phyloP scores from a whole-genome alignment of 768 basidiomycete genomes.

The Coprinopsis cinerea region DNA sequence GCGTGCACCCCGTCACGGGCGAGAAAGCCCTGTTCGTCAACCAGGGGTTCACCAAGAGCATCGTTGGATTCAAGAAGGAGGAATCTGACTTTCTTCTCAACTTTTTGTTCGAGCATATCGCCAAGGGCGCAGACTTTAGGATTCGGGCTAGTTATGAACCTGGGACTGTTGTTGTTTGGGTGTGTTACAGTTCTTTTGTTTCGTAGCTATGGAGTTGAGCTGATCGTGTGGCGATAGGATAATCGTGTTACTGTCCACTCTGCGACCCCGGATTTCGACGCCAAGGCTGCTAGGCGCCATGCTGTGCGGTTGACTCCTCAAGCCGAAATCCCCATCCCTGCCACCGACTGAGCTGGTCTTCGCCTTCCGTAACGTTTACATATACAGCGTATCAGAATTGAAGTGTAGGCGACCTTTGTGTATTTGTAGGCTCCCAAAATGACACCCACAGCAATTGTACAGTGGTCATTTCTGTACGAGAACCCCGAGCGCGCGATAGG shows the following conservation, averaged over 20 bases:
- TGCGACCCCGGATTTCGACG: conserved; percentile 34
- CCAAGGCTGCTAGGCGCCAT: conserved; percentile 33
- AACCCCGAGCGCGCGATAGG: no score
- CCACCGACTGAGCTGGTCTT: neutral
- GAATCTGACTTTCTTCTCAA: conserved; percentile 49
- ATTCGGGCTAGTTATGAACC: conserved; percentile 43
- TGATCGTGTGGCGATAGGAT: conserved; percentile 23
- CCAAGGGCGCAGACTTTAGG: conserved; percentile 45
- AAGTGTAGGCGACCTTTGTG: no score
- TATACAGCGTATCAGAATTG: no score
- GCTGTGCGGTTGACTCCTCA: conserved; percentile 46
- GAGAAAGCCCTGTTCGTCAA: conserved; percentile 57
- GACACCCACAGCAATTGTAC: no score
- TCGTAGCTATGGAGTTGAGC: neutral
- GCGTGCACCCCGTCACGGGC: conserved; percentile 54
- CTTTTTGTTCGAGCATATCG: conserved; percentile 47
- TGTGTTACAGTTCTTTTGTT: conserved; percentile 15
- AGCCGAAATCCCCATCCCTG: conserved; percentile 32
- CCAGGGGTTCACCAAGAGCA: conserved; percentile 43
- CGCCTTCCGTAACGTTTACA: no score
- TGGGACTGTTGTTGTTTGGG: conserved; percentile 54
- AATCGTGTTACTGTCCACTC: conserved; percentile 44
- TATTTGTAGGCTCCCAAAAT: no score
- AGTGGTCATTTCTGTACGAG: no score
- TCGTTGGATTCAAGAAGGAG: conserved; percentile 49